phyloP scores from a whole-genome alignment of 2,329 filamentous ascomycete species.

The Neocucurbitaria cava region DNA sequence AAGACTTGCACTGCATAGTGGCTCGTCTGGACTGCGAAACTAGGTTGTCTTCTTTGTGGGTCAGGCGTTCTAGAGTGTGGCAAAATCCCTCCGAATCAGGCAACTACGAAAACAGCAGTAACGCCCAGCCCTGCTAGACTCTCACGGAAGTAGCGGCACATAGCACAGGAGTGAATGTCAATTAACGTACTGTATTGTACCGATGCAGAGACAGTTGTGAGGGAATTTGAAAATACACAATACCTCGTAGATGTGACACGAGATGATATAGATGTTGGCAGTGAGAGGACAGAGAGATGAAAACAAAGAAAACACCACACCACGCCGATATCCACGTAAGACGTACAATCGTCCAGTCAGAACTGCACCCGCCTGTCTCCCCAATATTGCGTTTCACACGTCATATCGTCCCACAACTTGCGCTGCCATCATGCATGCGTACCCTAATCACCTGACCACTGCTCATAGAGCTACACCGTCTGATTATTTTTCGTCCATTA shows the following conservation, averaged over 20 bases:
- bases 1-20: neutral
- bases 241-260: conserved; percentile 40
- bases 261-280: conserved; percentile 38
- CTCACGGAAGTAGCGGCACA: conserved; percentile 24
- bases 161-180: conserved; percentile 1
- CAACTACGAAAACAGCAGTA: conserved; percentile 25
- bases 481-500: conserved; percentile 49
- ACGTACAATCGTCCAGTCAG: conserved; percentile 42
- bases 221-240: conserved; percentile 39
- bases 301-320: conserved; percentile 38
- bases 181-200: conserved; percentile 37
- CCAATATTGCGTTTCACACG: conserved; percentile 40
- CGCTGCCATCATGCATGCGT: conserved; percentile 25
- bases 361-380: conserved; percentile 33
- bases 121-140: conserved; percentile 25
- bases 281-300: conserved; percentile 28
- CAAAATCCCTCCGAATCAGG: conserved; percentile 22
- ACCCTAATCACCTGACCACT: conserved; percentile 28
- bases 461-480: conserved; percentile 34
- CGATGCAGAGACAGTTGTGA: conserved; percentile 30
- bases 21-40: neutral
- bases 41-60: conserved; percentile 4
- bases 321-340: conserved; percentile 46
- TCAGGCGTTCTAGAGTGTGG: conserved; percentile 7
- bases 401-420: conserved; percentile 38